These are phyloP conservation scores for Pichia eremophila DNA, from an alignment of 805 yeast genomes.

Conservation along the genomic window DNA sequence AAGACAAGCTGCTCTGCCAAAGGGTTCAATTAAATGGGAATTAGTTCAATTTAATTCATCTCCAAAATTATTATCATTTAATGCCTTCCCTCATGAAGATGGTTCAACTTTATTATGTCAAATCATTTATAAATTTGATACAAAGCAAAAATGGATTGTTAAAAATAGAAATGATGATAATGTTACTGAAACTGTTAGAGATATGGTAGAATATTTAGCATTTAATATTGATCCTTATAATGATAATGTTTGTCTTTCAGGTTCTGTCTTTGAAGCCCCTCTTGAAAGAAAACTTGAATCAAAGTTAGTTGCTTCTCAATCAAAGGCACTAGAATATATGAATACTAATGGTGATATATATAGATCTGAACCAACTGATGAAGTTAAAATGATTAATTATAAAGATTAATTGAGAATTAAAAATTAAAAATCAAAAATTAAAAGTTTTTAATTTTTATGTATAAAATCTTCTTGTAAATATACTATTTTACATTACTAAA, in stretches of 20 bases:
- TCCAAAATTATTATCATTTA: slow-evolving; percentile 67
- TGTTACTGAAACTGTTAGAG: slow-evolving; percentile 37
- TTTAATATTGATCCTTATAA: slow-evolving; percentile 54
- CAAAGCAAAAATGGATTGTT: slow-evolving; percentile 48
- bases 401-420: not conserved
- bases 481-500: not conserved
- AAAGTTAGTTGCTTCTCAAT: slow-evolving; percentile 20
- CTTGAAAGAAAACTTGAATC: slow-evolving; percentile 29
- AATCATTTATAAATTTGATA: slow-evolving; percentile 52
- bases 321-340: slow-evolving; percentile 25
- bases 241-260: slow-evolving; percentile 49
- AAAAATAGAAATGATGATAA: slow-evolving; percentile 35
- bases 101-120: slow-evolving; percentile 33
- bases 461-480: not conserved
- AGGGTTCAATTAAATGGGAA: slow-evolving; percentile 63
- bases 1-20: slow-evolving; percentile 49
- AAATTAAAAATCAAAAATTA: not conserved
- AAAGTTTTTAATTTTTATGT: not conserved
- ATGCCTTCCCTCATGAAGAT: slow-evolving; percentile 38
- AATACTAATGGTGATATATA: slow-evolving; percentile 28
- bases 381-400: slow-evolving; percentile 12
- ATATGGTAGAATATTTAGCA: slow-evolving; percentile 52
- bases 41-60: slow-evolving; percentile 55
- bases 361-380: slow-evolving; percentile 26
- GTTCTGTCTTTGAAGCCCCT: slow-evolving; percentile 55